Percentiles rank a stretch among this genome's conserved stretches.
Conservation (phyloP, 2,329 filamentous ascomycete species). For the Cordyceps tenuipes region DNA sequence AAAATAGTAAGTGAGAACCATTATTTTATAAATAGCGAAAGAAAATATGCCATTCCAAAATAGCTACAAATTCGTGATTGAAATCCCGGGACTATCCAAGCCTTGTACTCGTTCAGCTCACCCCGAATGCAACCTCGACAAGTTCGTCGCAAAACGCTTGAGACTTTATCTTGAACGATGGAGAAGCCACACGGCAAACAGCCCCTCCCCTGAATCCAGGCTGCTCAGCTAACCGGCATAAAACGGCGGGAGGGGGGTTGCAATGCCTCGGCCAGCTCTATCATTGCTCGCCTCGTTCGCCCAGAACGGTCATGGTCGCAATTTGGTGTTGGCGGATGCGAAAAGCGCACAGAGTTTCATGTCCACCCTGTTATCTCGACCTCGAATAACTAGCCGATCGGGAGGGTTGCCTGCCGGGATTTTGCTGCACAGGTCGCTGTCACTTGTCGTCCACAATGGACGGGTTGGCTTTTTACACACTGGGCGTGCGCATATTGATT, state of each 20-base stretch:
- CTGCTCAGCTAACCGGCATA: not conserved
- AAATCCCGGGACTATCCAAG: not conserved
- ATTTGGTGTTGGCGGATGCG: not conserved
- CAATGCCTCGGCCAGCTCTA: not conserved
- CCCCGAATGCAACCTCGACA: no score
- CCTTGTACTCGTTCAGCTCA: not conserved
- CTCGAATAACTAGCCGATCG: not conserved
- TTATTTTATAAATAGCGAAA: no score
- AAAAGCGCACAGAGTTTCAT: not conserved
- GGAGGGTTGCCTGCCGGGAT: not conserved
- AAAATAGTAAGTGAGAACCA: no score
- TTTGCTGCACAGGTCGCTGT: not conserved
- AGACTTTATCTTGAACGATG: not conserved
- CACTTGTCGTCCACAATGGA: no score
- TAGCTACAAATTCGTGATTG: no score
- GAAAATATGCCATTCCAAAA: no score
- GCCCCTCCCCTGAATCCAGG: not conserved
- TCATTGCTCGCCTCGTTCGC: conserved; percentile 1
- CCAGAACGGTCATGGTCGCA: not conserved
- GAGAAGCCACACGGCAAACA: not conserved
- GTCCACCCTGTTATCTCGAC: not conserved
- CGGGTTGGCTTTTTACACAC: not conserved
- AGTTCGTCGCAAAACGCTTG: not conserved
- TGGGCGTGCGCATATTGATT: not conserved
- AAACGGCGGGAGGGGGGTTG: not conserved